These are phyloP conservation scores for Pestalotiopsis sp. DNA, from an alignment of 2,329 filamentous ascomycete genomes.

Conservation along the genomic window DNA sequence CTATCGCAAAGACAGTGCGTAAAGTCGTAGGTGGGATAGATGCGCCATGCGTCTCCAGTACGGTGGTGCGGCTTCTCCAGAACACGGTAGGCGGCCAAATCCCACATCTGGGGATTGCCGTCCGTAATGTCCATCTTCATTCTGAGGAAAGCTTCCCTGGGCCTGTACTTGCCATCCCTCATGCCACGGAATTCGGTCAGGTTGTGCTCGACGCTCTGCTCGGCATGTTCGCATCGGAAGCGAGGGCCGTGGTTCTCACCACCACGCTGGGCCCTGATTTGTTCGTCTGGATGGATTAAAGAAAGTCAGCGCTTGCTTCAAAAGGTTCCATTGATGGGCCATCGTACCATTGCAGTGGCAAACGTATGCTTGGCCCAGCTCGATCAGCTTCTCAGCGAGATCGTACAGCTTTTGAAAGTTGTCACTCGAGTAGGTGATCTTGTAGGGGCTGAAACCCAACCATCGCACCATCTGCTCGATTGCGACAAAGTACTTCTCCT, in stretches of 20 bases:
- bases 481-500: constrained; percentile 86
- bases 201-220: constrained; percentile 75
- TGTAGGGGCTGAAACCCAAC: constrained; percentile 79
- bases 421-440: constrained; percentile 86
- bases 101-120: constrained; percentile 86
- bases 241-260: constrained; percentile 72
- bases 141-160: constrained; percentile 79
- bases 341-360: constrained; percentile 74
- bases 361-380: constrained; percentile 74
- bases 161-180: constrained; percentile 88
- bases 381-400: constrained; percentile 82
- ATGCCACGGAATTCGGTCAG: constrained; percentile 85
- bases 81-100: constrained; percentile 88
- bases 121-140: constrained; percentile 91
- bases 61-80: constrained; percentile 73
- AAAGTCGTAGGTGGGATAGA: constrained; percentile 95
- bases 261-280: constrained; percentile 86
- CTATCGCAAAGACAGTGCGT: constrained; percentile 90
- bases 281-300: constrained; percentile 53
- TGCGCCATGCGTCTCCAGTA: constrained; percentile 83
- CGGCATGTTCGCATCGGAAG: constrained; percentile 80
- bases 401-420: constrained; percentile 89
- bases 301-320: background rate
- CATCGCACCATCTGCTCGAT: constrained; percentile 87
- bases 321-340: background rate